Percentiles rank a stretch among this genome's conserved stretches.
These are phyloP conservation scores for Aeschynomene evenia DNA, from an alignment of 306 rosid species.

Conservation along the genomic window DNA sequence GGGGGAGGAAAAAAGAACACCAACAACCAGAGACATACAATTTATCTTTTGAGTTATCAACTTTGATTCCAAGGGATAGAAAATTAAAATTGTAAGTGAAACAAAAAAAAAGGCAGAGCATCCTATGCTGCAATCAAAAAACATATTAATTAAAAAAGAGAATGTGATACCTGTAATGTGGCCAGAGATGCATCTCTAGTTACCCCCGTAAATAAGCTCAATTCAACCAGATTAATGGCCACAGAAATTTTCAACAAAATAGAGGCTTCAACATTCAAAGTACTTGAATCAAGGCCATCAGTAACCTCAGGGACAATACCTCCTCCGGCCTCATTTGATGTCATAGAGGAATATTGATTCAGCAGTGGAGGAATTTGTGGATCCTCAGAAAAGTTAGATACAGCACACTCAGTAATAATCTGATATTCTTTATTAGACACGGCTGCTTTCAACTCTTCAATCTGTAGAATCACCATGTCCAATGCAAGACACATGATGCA, in stretches of 20 bases:
- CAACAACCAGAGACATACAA: neutral
- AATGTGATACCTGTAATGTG: slow-evolving; percentile 71
- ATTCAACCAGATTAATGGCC: slow-evolving; percentile 64
- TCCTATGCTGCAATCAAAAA: neutral
- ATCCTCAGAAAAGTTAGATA: slow-evolving; percentile 83
- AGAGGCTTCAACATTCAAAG: slow-evolving; percentile 45
- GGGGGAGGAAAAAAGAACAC: neutral
- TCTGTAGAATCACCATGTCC: slow-evolving; percentile 51
- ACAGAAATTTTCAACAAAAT: slow-evolving; percentile 61
- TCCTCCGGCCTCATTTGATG: slow-evolving; percentile 43
- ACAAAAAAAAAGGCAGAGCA: neutral
- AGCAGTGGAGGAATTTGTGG: slow-evolving; percentile 62
- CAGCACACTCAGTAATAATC: slow-evolving; percentile 88
- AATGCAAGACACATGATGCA: slow-evolving; percentile 19
- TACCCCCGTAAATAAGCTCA: slow-evolving; percentile 71
- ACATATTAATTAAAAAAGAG: neutral
- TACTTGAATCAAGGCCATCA: slow-evolving; percentile 43
- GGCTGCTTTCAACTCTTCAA: slow-evolving; percentile 84
- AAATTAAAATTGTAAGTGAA: neutral
- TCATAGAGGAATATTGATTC: slow-evolving; percentile 37
- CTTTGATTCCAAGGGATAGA: neutral
- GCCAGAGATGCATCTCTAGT: slow-evolving; percentile 82
- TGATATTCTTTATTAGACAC: slow-evolving; percentile 85
- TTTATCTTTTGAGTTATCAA: slow-evolving; percentile 2
- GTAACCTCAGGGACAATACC: slow-evolving; percentile 38